Base-by-base conservation (phyloP, 2,329 filamentous ascomycete species). In the Diaporthe destruens region DNA sequence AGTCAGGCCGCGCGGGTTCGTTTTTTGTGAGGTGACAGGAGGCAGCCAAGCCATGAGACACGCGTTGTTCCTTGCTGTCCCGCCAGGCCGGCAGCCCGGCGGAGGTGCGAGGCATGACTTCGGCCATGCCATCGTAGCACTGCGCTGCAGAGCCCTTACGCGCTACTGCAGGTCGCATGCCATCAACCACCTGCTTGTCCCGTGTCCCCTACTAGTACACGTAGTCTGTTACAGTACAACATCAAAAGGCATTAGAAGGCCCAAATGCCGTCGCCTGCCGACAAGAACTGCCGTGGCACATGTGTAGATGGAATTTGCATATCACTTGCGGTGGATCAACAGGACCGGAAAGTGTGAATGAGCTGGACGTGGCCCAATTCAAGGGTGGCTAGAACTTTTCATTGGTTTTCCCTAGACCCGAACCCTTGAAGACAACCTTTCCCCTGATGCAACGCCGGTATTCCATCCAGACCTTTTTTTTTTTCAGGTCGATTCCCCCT, bases 341-440 rank as follows among this genome's bases (percentile, higher is more conserved):
- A n/a, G 39, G 20, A 34, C 23, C n/a, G 18, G 44, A 69, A 6
- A n/a, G 36, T 23, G 32, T 51, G 25, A 12, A 51, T 70, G 54
- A 70, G 47, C 55, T 49, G 23, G 53, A 47, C 39, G 44, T 71
- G 71, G 72, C 71, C 73, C 66, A 63, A 59, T 71, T 47, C 47
- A 66, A 72, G 73, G 71, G 67, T 71, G 73, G 71, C 68, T 74
- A 51, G 66, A 73, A 73, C 65, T 75, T 69, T 59, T 68, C 44
- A 72, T 74, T 75, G 69, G 69, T 73, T 71, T 72, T 69, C 68
- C 63, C 34, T 68, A 70, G 66, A 74, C 74, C 74, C 74, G 61
- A 66, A 66, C 61, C 61, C 61, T 66, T 74, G 71, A 72, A 73
- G 56, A 61, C 72, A 75, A 74, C 74, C 72, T 67, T 73, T 73